Base-by-base conservation (phyloP, 345 rosid genomes). In the Eucalyptus victrix region DNA sequence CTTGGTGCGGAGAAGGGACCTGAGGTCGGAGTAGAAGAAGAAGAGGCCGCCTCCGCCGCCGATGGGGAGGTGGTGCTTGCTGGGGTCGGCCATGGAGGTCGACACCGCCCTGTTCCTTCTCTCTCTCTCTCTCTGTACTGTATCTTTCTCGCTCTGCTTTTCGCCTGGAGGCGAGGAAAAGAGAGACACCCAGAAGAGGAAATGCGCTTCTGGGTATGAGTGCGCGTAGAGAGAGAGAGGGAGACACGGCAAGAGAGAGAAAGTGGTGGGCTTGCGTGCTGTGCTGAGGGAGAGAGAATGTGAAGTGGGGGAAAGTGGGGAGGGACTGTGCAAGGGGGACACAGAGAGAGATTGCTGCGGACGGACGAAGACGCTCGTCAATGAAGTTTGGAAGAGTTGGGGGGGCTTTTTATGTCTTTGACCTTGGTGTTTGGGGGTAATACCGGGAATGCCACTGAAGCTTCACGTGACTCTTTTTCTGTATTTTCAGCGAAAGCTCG, bases 11-110 rank as follows among this genome's bases (percentile, higher is more conserved):
- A 93, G 90, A 72, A 93, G 40, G 45, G 94, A 87, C 92, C 93
- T 87, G 37, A 96, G 89, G 91, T 89, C 91, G 91, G 89, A 93
- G 19, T 95, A 47, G 76, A 96, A 97, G 51, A 95, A 80, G 23
- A 89, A 2, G 26, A 91, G 19, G 37, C 89, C 65, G 90, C 94
- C 94, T 47, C 95, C 95, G 90, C 90, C 90, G 30, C 76, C 34
- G 81, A 2, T 76, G 83, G 83, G 47, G 47, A 93, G 89, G 53
- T 34, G 86, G 87, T 94, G 93, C 95, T 96, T 97, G 16, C 92
- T 56, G 83, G 93, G 90, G 86, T 95, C 96, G 80, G 96, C 94
- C 99, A 96, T 96, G 86, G 90, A 89, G 50, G 51, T 40, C 12
- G 32, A 49, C 21, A 28, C 40, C 8, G 47, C 83, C 0, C 47